Conservation (phyloP, 2,329 filamentous ascomycete genomes). For the Gaeumannomyces sp. region DNA sequence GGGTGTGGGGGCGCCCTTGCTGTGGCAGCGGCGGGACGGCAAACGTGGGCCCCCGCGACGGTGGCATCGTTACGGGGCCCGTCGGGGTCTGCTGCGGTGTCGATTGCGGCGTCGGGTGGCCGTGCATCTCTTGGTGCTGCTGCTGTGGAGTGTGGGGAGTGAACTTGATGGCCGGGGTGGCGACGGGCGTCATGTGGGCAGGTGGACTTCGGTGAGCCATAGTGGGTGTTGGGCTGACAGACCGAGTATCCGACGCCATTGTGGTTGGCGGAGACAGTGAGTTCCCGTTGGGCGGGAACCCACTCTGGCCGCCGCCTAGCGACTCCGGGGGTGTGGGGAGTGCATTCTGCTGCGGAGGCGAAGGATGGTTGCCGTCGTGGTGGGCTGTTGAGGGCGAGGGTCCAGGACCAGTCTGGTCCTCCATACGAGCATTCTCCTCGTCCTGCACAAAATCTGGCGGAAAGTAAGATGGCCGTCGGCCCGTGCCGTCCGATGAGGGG, state of each 20-base stretch:
- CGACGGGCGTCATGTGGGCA: not conserved
- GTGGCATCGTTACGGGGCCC: conserved; percentile 12
- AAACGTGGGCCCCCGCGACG: conserved; percentile 26
- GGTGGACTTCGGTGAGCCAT: conserved; percentile 23
- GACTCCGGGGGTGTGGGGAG: conserved; percentile 40
- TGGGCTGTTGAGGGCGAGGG: conserved; percentile 17
- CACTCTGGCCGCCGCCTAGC: conserved; percentile 19
- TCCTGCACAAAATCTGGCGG: conserved; percentile 37
- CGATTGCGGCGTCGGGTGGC: conserved; percentile 16
- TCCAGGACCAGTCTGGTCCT: conserved; percentile 29
- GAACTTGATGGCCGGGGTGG: conserved; percentile 12
- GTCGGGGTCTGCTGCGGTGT: conserved; percentile 18
- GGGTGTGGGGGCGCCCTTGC: conserved; percentile 23
- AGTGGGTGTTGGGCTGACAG: conserved; percentile 29
- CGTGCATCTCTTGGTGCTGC: conserved; percentile 8
- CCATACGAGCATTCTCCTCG: conserved; percentile 15
- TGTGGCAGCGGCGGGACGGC: conserved; percentile 33
- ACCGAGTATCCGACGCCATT: conserved; percentile 16
- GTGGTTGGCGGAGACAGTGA: conserved; percentile 32
- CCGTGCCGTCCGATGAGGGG: conserved; percentile 46
- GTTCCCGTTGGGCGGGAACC: conserved; percentile 18
- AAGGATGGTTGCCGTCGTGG: conserved; percentile 15
- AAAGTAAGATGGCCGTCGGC: conserved; percentile 58
- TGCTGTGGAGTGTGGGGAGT: conserved; percentile 12
- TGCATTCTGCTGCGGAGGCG: conserved; percentile 19